Conservation (phyloP, 164 flowering plant genomes). For the Sextonia rubra region DNA sequence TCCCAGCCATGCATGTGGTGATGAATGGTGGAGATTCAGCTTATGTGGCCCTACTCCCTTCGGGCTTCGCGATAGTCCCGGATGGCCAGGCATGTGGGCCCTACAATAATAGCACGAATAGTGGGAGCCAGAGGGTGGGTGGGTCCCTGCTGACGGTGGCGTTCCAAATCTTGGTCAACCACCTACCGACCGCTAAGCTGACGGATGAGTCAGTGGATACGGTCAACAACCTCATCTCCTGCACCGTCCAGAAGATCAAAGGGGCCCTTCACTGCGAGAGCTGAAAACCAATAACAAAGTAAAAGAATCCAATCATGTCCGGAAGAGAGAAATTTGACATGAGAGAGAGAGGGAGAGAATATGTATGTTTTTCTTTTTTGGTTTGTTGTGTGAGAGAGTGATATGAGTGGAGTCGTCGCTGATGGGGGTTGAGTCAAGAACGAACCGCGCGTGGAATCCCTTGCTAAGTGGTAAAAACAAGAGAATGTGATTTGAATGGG, state of each 20-base stretch:
- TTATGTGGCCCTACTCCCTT: slow-evolving; percentile 87
- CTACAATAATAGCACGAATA: slow-evolving; percentile 1
- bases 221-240: slow-evolving; percentile 87
- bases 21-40: slow-evolving; percentile 99
- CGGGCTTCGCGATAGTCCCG: slow-evolving; percentile 83
- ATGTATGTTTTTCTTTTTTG: neutral
- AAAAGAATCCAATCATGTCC: neutral
- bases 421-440: slow-evolving; percentile 84
- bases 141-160: slow-evolving; percentile 93
- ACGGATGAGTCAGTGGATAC: slow-evolving; percentile 97
- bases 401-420: slow-evolving; percentile 13
- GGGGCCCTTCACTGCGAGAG: slow-evolving; percentile 84
- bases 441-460: slow-evolving; percentile 80
- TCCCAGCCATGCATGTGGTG: slow-evolving; percentile 92
- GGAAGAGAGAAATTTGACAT: neutral
- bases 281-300: slow-evolving; percentile 10
- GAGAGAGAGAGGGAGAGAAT: neutral
- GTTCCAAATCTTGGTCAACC: slow-evolving; percentile 88
- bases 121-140: slow-evolving; percentile 23
- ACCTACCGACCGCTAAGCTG: slow-evolving; percentile 88
- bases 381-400: neutral
- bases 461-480: slow-evolving; percentile 38
- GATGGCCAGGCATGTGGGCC: slow-evolving; percentile 38
- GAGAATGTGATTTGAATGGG: neutral
- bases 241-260: slow-evolving; percentile 95